Evolutionary conservation across 805 yeast species (phyloP).

Genomic region (Cephaloascus albidus): DNA sequence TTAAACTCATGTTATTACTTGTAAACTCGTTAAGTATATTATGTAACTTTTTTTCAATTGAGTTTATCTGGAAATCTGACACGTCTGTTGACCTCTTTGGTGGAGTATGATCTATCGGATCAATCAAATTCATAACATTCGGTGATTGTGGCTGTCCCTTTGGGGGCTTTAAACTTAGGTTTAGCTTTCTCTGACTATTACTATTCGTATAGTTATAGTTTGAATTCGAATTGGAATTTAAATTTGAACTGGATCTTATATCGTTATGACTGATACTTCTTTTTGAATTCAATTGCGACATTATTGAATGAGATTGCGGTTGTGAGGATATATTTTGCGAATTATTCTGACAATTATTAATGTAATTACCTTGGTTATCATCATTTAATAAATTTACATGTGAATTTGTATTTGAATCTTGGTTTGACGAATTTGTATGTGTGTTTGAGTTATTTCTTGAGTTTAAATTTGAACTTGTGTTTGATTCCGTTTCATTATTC

Average conservation of each 20-base stretch:
- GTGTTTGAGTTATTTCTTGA: background rate
- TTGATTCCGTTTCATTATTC: background rate
- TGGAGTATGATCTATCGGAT: background rate
- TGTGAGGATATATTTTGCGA: background rate
- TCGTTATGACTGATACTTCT: too few species aligned
- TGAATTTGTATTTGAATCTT: too few species aligned
- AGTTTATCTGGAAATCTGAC: background rate
- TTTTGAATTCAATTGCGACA: background rate
- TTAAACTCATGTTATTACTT: background rate
- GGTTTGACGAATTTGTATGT: background rate
- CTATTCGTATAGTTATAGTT: too few species aligned
- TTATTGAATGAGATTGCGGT: background rate
- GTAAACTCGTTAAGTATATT: background rate
- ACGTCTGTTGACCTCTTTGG: background rate
- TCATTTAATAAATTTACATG: too few species aligned
- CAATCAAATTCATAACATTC: background rate
- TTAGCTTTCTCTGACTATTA: too few species aligned
- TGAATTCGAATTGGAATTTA: too few species aligned
- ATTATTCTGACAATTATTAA: too few species aligned
- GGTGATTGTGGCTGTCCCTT: background rate
- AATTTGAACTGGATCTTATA: too few species aligned
- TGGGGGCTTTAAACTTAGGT: too few species aligned
- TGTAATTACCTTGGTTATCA: too few species aligned
- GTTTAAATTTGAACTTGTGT: background rate
- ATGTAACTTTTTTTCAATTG: background rate